These are phyloP conservation scores for Phaffia australis DNA, from an alignment of 768 basidiomycete genomes.

Conservation along the genomic window DNA sequence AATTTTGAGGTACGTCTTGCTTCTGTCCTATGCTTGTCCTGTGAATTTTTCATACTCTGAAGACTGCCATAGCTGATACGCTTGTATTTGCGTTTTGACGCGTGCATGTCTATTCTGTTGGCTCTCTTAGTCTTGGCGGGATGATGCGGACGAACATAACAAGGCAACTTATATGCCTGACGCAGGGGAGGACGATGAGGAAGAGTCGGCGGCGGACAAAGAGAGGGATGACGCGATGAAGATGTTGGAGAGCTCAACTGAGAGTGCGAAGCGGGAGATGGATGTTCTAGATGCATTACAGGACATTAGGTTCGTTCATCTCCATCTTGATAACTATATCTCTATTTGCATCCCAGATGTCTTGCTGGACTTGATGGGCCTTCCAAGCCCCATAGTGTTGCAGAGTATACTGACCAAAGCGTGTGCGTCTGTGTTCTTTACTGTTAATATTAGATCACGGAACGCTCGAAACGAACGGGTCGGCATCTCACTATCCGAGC, in stretches of 20 bases:
- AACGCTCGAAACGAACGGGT: conserved; percentile 67
- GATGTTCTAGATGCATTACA: conserved; percentile 92
- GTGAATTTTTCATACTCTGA: background rate
- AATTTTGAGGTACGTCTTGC: conserved; percentile 67
- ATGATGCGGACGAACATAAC: conserved; percentile 37
- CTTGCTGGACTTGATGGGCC: background rate
- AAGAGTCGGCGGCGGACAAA: conserved; percentile 6
- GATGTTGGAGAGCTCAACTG: conserved; percentile 79
- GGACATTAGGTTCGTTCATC: conserved; percentile 43
- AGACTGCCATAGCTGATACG: too few species aligned
- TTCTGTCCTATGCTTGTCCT: background rate
- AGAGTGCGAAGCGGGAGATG: conserved; percentile 94
- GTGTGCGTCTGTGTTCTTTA: background rate
- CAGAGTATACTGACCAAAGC: too few species aligned
- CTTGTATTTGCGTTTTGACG: background rate
- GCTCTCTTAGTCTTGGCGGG: conserved; percentile 31
- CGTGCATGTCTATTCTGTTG: background rate
- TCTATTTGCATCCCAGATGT: conserved; percentile 49
- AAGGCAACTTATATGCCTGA: conserved; percentile 64
- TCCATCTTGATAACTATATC: background rate
- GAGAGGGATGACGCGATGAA: conserved; percentile 77
- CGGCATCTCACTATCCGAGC: conserved; percentile 51
- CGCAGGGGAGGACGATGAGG: conserved; percentile 75
- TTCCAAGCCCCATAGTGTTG: too few species aligned
- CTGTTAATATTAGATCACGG: conserved; percentile 40